Evolutionary conservation across 2,329 filamentous ascomycete genomes (phyloP), one percentile per base, ranked within the genome.

Genomic region (Exophiala lecanii-corni): DNA sequence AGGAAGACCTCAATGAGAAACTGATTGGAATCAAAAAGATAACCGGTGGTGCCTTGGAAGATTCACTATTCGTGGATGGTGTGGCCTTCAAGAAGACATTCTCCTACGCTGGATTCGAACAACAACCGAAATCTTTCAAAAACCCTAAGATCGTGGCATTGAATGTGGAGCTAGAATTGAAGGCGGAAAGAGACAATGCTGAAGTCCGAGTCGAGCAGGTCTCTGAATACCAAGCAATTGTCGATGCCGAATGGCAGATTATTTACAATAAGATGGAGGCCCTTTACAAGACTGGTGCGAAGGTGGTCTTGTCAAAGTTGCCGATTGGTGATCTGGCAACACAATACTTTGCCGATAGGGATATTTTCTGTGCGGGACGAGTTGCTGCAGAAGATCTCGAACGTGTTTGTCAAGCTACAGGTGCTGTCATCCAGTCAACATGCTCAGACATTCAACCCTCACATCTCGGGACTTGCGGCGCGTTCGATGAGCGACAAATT

Each of bases 1-100:
- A 98, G 68, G 86, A 94, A 51, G 91, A 97, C 63, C 78, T 98
- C 44, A 94, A 98, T 73, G 91, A 97, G 69, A 96, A 91, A 67
- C 80, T 97, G 59, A 98, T 98, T 60, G 92, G 92, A 49, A 81
- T 97, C 65, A 98, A 98, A 78, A 97, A 96, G 74, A 89, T 98
- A 51, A 91, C 89, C 28, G 92, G 92, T 61, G 92, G 92, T 65
- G 94, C 88, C 26, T 79, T 98, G 21, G 92, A 95, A 60, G 92
- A 97, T 52, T 96, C 91, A 2, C 79, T 95, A 30, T 97, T 97
- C 68, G 85, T 98, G 62, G 92, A 97, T 66, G 92, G 92, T 62
- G 92, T 98, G 50, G 91, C 92, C 25, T 98, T 98, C 77, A 97
- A 97, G 76, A 98, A 98, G 80, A 98, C 92, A 4, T 98, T 98